phyloP scores from a whole-genome alignment of 2,329 filamentous ascomycete species.

The Epichloe elymi region DNA sequence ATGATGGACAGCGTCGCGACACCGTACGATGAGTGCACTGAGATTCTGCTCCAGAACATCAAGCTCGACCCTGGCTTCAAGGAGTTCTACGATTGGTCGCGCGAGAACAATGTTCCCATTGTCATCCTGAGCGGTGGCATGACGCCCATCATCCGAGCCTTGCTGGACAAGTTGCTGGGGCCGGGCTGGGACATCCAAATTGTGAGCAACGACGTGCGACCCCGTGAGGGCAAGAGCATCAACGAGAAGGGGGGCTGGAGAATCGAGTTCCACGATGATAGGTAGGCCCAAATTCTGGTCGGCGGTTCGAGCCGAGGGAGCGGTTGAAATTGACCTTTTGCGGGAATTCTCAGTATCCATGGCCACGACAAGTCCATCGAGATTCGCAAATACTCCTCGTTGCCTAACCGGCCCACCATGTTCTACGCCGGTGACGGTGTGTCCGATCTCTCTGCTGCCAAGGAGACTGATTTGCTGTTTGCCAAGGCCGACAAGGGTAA shows the following conservation, averaged over 20 bases:
- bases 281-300: slow-evolving; percentile 28
- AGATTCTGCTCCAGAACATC: slow-evolving; percentile 68
- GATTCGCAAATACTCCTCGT: slow-evolving; percentile 71
- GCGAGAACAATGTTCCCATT: slow-evolving; percentile 73
- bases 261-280: slow-evolving; percentile 80
- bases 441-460: slow-evolving; percentile 80
- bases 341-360: slow-evolving; percentile 45
- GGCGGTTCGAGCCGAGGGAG: background rate
- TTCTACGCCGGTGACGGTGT: slow-evolving; percentile 95
- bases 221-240: slow-evolving; percentile 53
- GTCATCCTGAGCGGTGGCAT: slow-evolving; percentile 89
- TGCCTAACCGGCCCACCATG: slow-evolving; percentile 66
- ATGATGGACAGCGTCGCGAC: slow-evolving; percentile 83
- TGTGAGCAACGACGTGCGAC: slow-evolving; percentile 69
- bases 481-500: slow-evolving; percentile 79
- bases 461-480: slow-evolving; percentile 86
- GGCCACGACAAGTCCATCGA: slow-evolving; percentile 96
- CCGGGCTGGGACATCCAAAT: slow-evolving; percentile 71
- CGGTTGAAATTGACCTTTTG: background rate
- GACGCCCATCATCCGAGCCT: slow-evolving; percentile 76
- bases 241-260: slow-evolving; percentile 76
- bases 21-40: slow-evolving; percentile 72
- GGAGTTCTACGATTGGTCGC: slow-evolving; percentile 75
- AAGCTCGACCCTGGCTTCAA: slow-evolving; percentile 79
- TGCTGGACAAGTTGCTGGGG: slow-evolving; percentile 72